These are phyloP conservation scores for Aureobasidium musti DNA, from an alignment of 2,329 filamentous ascomycete genomes.

Conservation along the genomic window DNA sequence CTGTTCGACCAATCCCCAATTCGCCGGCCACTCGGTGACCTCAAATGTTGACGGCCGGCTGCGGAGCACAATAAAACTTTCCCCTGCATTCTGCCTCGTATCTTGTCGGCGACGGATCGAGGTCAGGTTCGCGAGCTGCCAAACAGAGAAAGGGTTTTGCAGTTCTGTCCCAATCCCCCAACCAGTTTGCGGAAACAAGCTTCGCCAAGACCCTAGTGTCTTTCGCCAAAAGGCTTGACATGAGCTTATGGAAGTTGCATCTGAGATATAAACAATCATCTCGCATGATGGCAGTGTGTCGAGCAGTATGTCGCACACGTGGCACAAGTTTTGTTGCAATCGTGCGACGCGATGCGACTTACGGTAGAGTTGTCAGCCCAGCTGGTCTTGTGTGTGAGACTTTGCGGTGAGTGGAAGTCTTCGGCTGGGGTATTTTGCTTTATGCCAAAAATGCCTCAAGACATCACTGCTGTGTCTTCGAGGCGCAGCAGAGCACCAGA, in stretches of 20 bases:
- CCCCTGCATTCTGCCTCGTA: constrained; percentile 7
- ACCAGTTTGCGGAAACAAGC: constrained; percentile 16
- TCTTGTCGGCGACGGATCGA: neutral
- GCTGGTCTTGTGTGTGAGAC: neutral
- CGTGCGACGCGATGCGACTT: neutral
- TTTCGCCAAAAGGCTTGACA: constrained; percentile 18
- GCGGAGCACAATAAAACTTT: constrained; percentile 15
- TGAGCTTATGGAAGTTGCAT: neutral
- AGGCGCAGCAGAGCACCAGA: constrained; percentile 17
- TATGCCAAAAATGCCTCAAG: constrained; percentile 25
- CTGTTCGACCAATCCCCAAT: constrained; percentile 27
- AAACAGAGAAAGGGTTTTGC: constrained; percentile 6
- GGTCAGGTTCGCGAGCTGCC: neutral
- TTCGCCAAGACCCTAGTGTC: constrained; percentile 8
- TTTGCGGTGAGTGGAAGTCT: neutral
- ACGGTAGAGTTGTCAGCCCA: neutral
- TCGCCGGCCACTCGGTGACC: constrained; percentile 1
- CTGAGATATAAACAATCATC: neutral
- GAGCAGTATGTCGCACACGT: neutral
- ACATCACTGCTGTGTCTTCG: constrained; percentile 15
- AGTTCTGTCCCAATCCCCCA: constrained; percentile 16
- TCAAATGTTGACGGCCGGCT: constrained; percentile 7
- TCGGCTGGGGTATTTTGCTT: neutral
- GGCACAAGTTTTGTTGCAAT: neutral
- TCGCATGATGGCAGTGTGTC: neutral